Conservation (phyloP, 495 filamentous ascomycete species). For the Penicillium parvum region DNA sequence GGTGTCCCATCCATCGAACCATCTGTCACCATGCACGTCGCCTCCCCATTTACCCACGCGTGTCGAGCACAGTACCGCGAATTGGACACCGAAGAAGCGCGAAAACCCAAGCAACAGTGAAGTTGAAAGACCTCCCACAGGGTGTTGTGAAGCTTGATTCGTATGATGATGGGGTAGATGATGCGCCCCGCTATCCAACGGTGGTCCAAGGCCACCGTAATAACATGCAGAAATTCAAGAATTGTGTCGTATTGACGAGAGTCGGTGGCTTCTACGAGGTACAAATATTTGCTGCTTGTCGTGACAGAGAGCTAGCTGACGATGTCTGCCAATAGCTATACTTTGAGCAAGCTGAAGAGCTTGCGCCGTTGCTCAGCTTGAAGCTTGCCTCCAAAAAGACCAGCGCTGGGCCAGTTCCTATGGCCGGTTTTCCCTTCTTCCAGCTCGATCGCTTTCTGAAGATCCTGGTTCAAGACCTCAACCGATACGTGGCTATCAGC, state of each 20-base stretch:
- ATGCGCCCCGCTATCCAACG: slow-evolving; percentile 68
- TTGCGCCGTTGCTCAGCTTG: slow-evolving; percentile 78
- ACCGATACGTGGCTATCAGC: slow-evolving; percentile 85
- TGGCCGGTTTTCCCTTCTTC: slow-evolving; percentile 93
- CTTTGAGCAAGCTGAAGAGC: slow-evolving; percentile 87
- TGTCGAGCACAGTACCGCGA: slow-evolving; percentile 9
- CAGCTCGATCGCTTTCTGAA: slow-evolving; percentile 91
- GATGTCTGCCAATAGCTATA: slow-evolving; percentile 56
- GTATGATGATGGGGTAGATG: slow-evolving; percentile 42
- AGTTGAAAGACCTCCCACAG: slow-evolving; percentile 63
- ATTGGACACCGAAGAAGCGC: slow-evolving; percentile 30
- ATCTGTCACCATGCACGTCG: slow-evolving; percentile 35
- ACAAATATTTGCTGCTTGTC: slow-evolving; percentile 4
- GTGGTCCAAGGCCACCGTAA: slow-evolving; percentile 85
- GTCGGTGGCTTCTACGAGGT: slow-evolving; percentile 94
- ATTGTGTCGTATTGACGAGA: slow-evolving; percentile 83
- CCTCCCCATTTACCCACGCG: slow-evolving; percentile 15
- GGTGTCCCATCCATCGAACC: slow-evolving; percentile 23
- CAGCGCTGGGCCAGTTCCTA: slow-evolving; percentile 67
- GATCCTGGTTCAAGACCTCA: slow-evolving; percentile 83
- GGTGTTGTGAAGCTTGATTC: slow-evolving; percentile 47
- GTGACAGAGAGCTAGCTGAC: slow-evolving; percentile 3
- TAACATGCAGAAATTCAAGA: slow-evolving; percentile 85
- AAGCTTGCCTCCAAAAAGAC: slow-evolving; percentile 83
- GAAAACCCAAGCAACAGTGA: slow-evolving; percentile 53